Evolutionary conservation across 2,329 filamentous ascomycete species (phyloP), one percentile per base, ranked within the genome.

Genomic region (Penicillium verrucosum): DNA sequence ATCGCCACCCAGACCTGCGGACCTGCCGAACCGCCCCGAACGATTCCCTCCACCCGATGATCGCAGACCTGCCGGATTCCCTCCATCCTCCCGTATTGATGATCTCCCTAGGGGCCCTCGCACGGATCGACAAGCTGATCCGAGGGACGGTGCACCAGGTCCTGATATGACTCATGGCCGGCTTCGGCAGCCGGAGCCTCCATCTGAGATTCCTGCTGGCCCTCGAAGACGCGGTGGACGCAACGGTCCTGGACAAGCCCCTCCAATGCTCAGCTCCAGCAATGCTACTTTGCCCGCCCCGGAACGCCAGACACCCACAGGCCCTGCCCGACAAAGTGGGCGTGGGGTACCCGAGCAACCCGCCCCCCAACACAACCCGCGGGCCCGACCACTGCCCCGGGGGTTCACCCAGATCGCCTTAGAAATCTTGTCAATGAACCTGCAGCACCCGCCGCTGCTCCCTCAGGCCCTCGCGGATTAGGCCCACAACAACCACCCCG

Each of bases 351-450:
- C 70, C 25, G 74, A 73, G 11, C 70, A 69, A 49, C 61, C 69
- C 9, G 52, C 67, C 40, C 38, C n/a, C 62, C 65, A 30, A 12
- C 66, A 74, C 68, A 73, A 7, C 67, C 70, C 30, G 49, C 67
- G 11, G 71, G 71, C 10, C 65, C 61, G 32, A 61, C 69, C 41
- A 76, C 79, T 36, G 68, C 73, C 16, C 69, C 73, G 23, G 80
- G 81, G 32, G 77, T 85, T 44, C 82, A 84, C 65, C 82, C 82
- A 11, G 82, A 82, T 63, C 77, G 82, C 37, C 68, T 83, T 44
- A 78, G 76, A 40, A 75, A 77, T 37, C 73, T 79, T 34, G 73
- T 75, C 56, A 66, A 70, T 46, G 71, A 56, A 8, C 51, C 51
- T 41, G n/a, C 12, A 36, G 12, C 41, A 12, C 36, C 54, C 10